Conservation (phyloP, 805 yeast genomes). For the Kregervanrija fluxuum region DNA sequence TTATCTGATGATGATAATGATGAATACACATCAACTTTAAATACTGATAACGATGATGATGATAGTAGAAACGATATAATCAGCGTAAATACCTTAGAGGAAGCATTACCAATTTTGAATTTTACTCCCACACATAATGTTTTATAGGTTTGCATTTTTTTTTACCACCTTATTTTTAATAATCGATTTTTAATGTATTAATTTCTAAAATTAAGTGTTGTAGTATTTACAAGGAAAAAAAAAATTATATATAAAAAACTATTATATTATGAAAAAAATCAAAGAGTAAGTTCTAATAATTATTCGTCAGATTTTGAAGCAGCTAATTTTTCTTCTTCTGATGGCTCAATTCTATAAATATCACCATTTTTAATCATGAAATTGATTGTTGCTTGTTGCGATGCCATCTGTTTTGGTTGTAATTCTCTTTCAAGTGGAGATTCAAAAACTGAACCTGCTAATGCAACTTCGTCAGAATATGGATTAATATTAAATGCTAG, state of each 20-base stretch:
- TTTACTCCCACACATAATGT: constrained; percentile 7
- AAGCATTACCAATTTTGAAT: constrained; percentile 6
- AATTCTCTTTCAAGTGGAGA: constrained; percentile 34
- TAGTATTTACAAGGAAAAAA: constrained; percentile 1
- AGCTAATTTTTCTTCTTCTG: constrained; percentile 13
- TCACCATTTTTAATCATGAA: constrained; percentile 30
- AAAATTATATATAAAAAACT: neutral
- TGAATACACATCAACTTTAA: neutral
- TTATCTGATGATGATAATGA: constrained; percentile 15
- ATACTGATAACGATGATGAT: constrained; percentile 2
- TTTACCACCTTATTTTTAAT: neutral
- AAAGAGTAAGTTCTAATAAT: neutral
- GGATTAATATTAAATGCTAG: constrained; percentile 58
- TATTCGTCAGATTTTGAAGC: neutral
- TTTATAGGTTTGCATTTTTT: neutral
- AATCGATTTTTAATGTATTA: neutral
- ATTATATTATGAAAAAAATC: neutral
- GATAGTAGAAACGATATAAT: constrained; percentile 14
- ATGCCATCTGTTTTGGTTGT: constrained; percentile 21
- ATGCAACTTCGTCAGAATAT: constrained; percentile 43
- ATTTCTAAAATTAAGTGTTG: neutral
- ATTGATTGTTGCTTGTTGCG: constrained; percentile 23
- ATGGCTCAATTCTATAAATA: constrained; percentile 31
- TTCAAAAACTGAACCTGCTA: constrained; percentile 68
- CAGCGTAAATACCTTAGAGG: constrained; percentile 13